Evolutionary conservation across 164 flowering plant genomes (phyloP).

Genomic region (Magnolia changhungtana): DNA sequence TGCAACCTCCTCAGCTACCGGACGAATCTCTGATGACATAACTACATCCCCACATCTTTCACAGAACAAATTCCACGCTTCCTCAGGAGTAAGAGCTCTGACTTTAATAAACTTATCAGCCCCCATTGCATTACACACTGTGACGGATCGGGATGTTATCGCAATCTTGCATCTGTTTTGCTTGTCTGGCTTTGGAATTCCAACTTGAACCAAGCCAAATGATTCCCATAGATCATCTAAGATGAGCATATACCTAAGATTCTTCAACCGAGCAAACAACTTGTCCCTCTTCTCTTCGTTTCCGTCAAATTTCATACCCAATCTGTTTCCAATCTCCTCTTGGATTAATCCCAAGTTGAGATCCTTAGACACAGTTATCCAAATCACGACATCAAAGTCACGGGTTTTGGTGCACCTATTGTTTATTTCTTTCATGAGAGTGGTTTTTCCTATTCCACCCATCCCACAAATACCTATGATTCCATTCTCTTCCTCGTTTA

Average conservation of each 20-base stretch:
- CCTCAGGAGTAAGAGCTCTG: neutral
- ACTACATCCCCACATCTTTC: neutral
- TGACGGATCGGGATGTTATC: neutral
- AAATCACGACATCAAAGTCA: neutral
- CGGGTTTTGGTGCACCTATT: neutral
- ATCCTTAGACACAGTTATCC: neutral
- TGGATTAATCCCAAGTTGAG: neutral
- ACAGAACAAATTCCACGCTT: slow-evolving; percentile 5
- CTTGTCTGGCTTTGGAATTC: neutral
- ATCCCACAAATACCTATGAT: neutral
- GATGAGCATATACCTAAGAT: neutral
- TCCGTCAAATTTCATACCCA: neutral
- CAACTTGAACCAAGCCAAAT: neutral
- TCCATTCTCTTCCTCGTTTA: neutral
- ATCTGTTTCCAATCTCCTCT: neutral
- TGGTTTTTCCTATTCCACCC: slow-evolving; percentile 3
- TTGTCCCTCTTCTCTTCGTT: neutral
- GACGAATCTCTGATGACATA: neutral
- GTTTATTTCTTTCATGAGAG: slow-evolving; percentile 2
- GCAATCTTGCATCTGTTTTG: slow-evolving; percentile 1
- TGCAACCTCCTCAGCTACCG: neutral
- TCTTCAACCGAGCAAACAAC: neutral
- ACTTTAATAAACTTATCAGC: neutral
- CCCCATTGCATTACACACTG: neutral
- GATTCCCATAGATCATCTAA: slow-evolving; percentile 2